These are phyloP conservation scores for Apiotrichum porosum DNA, from an alignment of 1,284 basidiomycete genomes.

Conservation along the genomic window DNA sequence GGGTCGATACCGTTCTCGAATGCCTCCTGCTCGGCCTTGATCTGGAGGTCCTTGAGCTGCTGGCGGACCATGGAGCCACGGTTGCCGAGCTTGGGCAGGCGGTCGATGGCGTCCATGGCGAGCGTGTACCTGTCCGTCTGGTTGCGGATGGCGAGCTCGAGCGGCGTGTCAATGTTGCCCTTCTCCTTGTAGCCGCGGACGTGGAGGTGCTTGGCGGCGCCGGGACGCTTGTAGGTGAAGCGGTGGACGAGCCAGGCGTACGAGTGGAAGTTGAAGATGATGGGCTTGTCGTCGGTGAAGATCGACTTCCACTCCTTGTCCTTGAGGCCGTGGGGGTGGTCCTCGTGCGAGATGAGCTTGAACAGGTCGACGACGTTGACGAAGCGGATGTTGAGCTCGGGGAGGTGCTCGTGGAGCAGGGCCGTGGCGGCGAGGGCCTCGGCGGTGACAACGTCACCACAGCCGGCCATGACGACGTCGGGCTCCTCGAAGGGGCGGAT, in stretches of 20 bases:
- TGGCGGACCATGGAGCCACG: neutral
- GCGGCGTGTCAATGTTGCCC: slow-evolving; percentile 53
- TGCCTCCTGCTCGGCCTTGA: neutral
- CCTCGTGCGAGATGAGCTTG: slow-evolving; percentile 14
- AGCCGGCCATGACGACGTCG: slow-evolving; percentile 53
- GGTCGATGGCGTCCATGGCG: slow-evolving; percentile 40
- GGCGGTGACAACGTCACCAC: slow-evolving; percentile 51
- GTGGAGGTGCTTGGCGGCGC: slow-evolving; percentile 45
- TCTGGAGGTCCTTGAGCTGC: neutral
- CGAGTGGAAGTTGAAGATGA: slow-evolving; percentile 82
- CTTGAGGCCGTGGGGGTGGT: slow-evolving; percentile 56
- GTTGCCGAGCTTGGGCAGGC: slow-evolving; percentile 27
- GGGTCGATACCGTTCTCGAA: neutral
- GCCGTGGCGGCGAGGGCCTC: slow-evolving; percentile 61
- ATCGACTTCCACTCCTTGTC: slow-evolving; percentile 62
- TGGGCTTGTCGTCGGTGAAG: slow-evolving; percentile 64
- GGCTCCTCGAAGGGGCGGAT: slow-evolving; percentile 51
- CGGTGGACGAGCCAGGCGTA: slow-evolving; percentile 44
- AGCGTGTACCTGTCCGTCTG: slow-evolving; percentile 37
- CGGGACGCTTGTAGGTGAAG: slow-evolving; percentile 43
- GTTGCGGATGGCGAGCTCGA: slow-evolving; percentile 52
- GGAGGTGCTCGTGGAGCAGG: slow-evolving; percentile 58
- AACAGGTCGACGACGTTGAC: slow-evolving; percentile 60
- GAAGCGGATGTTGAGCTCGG: slow-evolving; percentile 64
- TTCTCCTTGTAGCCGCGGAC: slow-evolving; percentile 51